Evolutionary conservation across 1,284 basidiomycete species (phyloP).

Genomic region (Trametes polyzona): DNA sequence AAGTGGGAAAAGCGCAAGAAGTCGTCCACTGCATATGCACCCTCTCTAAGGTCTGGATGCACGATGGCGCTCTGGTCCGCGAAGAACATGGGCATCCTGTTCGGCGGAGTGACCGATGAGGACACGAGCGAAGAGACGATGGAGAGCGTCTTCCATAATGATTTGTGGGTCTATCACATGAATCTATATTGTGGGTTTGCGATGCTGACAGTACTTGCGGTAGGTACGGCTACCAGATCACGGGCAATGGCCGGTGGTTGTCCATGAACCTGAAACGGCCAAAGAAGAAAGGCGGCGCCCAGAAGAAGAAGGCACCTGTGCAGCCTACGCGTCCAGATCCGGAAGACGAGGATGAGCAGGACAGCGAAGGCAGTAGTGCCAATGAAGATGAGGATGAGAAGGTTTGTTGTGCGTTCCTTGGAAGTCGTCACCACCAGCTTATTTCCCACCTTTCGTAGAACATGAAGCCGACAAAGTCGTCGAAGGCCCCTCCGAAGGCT

Average conservation of each 20-base stretch:
- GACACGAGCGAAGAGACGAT: conserved; percentile 87
- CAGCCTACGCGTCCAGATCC: conserved; percentile 23
- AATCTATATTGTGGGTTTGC: background rate
- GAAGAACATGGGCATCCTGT: conserved; percentile 77
- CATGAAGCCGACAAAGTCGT: conserved; percentile 12
- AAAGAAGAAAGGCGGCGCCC: conserved; percentile 50
- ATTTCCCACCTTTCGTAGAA: conserved; percentile 1
- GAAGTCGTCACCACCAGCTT: too few relatives aligned
- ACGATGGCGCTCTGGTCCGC: conserved; percentile 83
- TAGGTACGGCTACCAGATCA: conserved; percentile 82
- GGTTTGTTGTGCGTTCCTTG: background rate
- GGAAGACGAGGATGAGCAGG: conserved; percentile 41
- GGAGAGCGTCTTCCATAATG: conserved; percentile 86
- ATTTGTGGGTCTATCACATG: conserved; percentile 55
- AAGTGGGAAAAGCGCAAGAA: conserved; percentile 91
- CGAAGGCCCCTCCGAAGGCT: background rate
- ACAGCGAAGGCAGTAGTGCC: conserved; percentile 31
- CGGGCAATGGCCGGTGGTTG: conserved; percentile 82
- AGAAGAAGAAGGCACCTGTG: conserved; percentile 41
- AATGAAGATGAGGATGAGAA: conserved; percentile 31
- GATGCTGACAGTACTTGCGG: background rate
- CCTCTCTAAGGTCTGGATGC: conserved; percentile 75
- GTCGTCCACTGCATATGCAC: conserved; percentile 71
- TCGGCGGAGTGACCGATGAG: conserved; percentile 92
- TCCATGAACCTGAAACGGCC: conserved; percentile 74